These are phyloP conservation scores for Gynochthodes officinalis DNA, from an alignment of 257 asterid genomes.

Conservation along the genomic window DNA sequence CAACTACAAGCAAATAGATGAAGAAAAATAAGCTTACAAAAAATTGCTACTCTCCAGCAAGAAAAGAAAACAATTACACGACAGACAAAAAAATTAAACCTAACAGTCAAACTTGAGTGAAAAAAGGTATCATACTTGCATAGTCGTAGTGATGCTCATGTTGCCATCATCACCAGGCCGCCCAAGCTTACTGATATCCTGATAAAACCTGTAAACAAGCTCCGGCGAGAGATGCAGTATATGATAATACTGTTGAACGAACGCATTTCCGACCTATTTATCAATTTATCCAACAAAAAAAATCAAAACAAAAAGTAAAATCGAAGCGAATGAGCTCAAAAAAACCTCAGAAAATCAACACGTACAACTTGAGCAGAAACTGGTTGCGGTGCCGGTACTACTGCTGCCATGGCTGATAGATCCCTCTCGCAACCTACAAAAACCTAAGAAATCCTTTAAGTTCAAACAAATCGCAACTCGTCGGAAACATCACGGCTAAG, in stretches of 20 bases:
- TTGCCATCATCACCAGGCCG: constrained; percentile 82
- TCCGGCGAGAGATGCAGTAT: constrained; percentile 79
- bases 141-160: constrained; percentile 70
- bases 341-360: constrained; percentile 5
- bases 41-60: background rate
- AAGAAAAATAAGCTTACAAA: background rate
- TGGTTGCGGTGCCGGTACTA: constrained; percentile 34
- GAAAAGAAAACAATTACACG: background rate
- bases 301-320: background rate
- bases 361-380: constrained; percentile 72
- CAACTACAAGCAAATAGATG: background rate
- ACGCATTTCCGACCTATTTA: constrained; percentile 79
- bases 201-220: constrained; percentile 70
- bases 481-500: background rate
- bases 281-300: background rate
- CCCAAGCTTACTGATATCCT: constrained; percentile 80
- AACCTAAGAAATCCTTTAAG: constrained; percentile 24
- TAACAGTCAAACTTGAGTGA: background rate
- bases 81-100: background rate
- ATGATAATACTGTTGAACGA: constrained; percentile 84
- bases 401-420: constrained; percentile 47
- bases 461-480: constrained; percentile 8
- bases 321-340: background rate
- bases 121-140: constrained; percentile 51
- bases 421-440: constrained; percentile 32